Evolutionary conservation across 441 rosid species (phyloP).

Genomic region (Erodium texanum): DNA sequence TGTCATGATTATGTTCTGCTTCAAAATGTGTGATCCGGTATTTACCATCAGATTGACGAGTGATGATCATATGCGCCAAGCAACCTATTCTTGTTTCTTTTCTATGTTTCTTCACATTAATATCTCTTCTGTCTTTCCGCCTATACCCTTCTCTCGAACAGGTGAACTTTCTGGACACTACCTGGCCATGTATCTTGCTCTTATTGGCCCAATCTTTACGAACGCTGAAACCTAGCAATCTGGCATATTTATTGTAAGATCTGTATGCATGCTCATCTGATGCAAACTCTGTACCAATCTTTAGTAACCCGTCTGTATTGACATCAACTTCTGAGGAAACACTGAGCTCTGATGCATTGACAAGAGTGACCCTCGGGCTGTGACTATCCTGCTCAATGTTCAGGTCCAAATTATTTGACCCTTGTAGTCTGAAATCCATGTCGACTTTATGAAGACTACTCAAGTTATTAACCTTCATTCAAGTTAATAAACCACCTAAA

Average conservation of each 20-base stretch:
- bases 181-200: conserved; percentile 25
- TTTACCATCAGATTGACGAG: conserved; percentile 25
- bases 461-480: no score
- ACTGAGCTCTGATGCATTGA: no score
- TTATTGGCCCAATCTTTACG: conserved; percentile 28
- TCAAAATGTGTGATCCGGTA: conserved; percentile 27
- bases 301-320: conserved; percentile 10
- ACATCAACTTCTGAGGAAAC: no score
- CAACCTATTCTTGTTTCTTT: conserved; percentile 29
- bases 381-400: no score
- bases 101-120: conserved; percentile 22
- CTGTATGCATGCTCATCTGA: conserved; percentile 26
- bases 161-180: conserved; percentile 27
- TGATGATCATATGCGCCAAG: conserved; percentile 29
- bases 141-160: conserved; percentile 26
- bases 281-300: conserved; percentile 25
- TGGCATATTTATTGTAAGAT: conserved; percentile 24
- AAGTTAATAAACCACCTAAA: no score
- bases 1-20: conserved; percentile 28
- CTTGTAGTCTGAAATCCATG: no score
- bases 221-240: conserved; percentile 24
- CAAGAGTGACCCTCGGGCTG: no score
- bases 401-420: no score
- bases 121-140: conserved; percentile 25
- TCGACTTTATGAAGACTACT: no score